Evolutionary conservation across 345 rosid species (phyloP), one percentile per base, ranked within the genome.

Genomic region (Camelina laxa): DNA sequence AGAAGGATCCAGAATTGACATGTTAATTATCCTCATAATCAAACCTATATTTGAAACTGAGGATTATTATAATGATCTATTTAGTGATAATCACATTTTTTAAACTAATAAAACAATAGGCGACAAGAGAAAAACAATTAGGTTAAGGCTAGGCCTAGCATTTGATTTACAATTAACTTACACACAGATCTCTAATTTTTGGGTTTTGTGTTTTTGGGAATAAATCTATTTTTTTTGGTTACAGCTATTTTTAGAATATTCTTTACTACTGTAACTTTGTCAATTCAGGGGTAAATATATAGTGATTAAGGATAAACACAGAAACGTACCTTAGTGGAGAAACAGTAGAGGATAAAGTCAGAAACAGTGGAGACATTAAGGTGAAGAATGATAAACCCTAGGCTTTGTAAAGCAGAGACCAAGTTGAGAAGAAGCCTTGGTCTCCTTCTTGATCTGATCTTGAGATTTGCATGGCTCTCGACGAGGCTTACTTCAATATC

Each of bases 391-490:
- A 85, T 81, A 67, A 94, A 85, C 44, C 95, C 80, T 84, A 91
- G 44, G 58, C 9, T 80, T 8, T 85, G 90, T 80, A 94, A 56
- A 33, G 91, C 92, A 10, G 96, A 80, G 45, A 87, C 89, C 38
- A 94, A 21, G 73, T 83, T 86, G 73, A 88, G 49, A 55, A 94
- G 92, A 84, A 85, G 93, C 72, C 85, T 91, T 5, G 97, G 88
- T 72, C 84, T 75, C 76, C 73, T 82, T 70, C 80, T 87, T 33
- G 92, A 79, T 79, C 97, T 85, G 76, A 94, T 90, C 70, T 86
- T 94, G 41, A 94, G 78, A 75, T 79, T 90, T 33, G 97, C 97
- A 69, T 94, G 96, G 70, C 86, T 82, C 75, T 91, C 98, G 17
- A 90, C 92, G 81, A 91, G 85, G 61, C 84, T 87, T 75, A 90